Evolutionary conservation across 73 alveolate genomes (phyloP), one percentile per base, ranked within the genome.

Genomic region (Paramecium sexaurelia): DNA sequence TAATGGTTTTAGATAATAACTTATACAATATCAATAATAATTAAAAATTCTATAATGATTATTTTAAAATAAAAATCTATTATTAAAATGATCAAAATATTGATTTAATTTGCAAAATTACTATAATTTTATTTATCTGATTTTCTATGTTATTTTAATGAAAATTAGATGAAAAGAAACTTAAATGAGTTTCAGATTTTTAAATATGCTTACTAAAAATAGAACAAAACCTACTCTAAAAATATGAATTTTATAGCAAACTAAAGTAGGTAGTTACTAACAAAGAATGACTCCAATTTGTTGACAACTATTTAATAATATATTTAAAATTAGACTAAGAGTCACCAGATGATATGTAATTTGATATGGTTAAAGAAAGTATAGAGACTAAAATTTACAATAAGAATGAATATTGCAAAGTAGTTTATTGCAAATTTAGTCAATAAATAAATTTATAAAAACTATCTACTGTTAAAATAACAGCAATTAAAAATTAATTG

Each of bases 201-300:
- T 73, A 41, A 73, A 41, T 73, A 13, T 32, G 56, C 56, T 11
- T 73, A 35, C 8, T n/a, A n/a, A 2, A 66, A 35, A n/a, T 32
- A 8, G 87, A 73, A 73, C 32, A 35, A 19, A 73, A 73, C 35
- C 87, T 73, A 33, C 87, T 73, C 33, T 73, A 73, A 61, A 73
- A 73, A 32, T 73, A 73, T 33, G 87, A 73, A 41, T 73, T 73
- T n/a, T 13, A 66, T 61, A 24, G 9, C 33, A 24, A 10, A 73
- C 87, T 35, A 73, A 73, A 73, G 87, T 73, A 73, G 67, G 67
- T 51, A 51, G 17, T 51, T 11, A 51, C 67, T 51, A 51, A 51
- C n/a, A n/a, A n/a, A n/a, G n/a, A n/a, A n/a, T n/a, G n/a, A n/a
- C n/a, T n/a, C n/a, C n/a, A n/a, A n/a, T n/a, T n/a, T n/a, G n/a